phyloP scores from a whole-genome alignment of 164 flowering plant species.

The Vitis rupestris region DNA sequence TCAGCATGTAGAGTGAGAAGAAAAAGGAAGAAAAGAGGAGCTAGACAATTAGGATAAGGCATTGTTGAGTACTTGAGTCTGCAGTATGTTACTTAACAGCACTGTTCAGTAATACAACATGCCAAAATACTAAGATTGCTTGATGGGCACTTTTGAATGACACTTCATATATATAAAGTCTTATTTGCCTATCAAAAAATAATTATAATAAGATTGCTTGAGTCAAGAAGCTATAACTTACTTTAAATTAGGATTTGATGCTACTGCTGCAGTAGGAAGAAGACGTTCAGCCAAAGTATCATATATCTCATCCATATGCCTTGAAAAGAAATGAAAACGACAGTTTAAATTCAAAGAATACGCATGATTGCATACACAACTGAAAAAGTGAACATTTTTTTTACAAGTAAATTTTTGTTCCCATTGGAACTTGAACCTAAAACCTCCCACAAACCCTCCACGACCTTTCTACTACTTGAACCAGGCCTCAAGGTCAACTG shows the following conservation, averaged over 20 bases:
- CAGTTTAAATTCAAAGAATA: too few species aligned
- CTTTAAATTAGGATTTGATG: conserved; percentile 53
- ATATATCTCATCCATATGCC: conserved; percentile 72
- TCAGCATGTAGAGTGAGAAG: neutral
- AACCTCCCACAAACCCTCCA: too few species aligned
- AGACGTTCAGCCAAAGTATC: conserved; percentile 73
- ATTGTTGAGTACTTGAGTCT: neutral
- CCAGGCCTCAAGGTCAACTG: too few species aligned
- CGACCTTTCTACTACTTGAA: too few species aligned
- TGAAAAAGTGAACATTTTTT: too few species aligned
- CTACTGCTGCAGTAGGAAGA: conserved; percentile 52
- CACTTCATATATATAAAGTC: neutral
- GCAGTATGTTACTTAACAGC: neutral
- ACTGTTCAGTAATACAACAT: neutral
- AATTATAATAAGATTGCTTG: neutral
- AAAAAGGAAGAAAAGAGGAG: too few species aligned
- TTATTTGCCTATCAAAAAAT: too few species aligned
- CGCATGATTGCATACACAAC: too few species aligned
- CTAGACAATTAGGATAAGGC: neutral
- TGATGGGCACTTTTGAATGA: neutral
- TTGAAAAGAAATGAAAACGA: conserved; percentile 18
- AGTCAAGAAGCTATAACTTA: conserved; percentile 37
- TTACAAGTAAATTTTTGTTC: too few species aligned
- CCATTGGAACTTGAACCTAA: too few species aligned
- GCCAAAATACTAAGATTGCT: neutral